Percentiles rank a stretch among this genome's conserved stretches.
These are phyloP conservation scores for Reutealis trisperma DNA, from an alignment of 345 rosid genomes.

Conservation along the genomic window DNA sequence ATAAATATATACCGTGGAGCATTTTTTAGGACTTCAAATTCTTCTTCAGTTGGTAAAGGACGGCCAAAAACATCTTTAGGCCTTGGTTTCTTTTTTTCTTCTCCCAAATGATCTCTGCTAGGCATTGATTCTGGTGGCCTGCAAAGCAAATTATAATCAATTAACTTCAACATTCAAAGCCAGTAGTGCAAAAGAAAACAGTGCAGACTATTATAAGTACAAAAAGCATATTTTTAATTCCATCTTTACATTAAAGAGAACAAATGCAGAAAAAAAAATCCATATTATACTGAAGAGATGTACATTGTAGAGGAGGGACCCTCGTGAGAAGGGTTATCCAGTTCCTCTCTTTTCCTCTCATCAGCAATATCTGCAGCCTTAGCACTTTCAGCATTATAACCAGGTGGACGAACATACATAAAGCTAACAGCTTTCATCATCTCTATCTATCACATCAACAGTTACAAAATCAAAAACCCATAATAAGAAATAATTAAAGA, in stretches of 20 bases:
- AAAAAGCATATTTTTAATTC: too few species aligned
- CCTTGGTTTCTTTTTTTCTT: conserved; percentile 74
- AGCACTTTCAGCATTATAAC: conserved; percentile 93
- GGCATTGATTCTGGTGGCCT: conserved; percentile 40
- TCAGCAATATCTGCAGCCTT: conserved; percentile 87
- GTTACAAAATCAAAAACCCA: not conserved
- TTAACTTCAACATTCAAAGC: not conserved
- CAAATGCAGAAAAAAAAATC: not conserved
- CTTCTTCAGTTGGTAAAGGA: conserved; percentile 90
- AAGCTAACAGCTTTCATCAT: conserved; percentile 96
- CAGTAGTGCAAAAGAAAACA: too few species aligned
- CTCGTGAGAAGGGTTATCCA: conserved; percentile 29
- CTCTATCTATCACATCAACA: conserved; percentile 53
- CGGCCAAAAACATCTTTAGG: conserved; percentile 98
- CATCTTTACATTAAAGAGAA: too few species aligned
- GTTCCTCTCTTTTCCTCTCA: conserved; percentile 45
- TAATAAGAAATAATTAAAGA: too few species aligned
- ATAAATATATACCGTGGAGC: conserved; percentile 75
- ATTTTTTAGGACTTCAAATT: conserved; percentile 76
- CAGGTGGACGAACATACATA: conserved; percentile 97
- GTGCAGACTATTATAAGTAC: too few species aligned
- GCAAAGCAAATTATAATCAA: conserved; percentile 7
- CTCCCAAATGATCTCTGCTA: conserved; percentile 28
- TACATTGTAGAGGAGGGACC: conserved; percentile 47
- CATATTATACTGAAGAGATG: not conserved